These are phyloP conservation scores for Plantago major DNA, from an alignment of 257 asterid species.

Conservation along the genomic window DNA sequence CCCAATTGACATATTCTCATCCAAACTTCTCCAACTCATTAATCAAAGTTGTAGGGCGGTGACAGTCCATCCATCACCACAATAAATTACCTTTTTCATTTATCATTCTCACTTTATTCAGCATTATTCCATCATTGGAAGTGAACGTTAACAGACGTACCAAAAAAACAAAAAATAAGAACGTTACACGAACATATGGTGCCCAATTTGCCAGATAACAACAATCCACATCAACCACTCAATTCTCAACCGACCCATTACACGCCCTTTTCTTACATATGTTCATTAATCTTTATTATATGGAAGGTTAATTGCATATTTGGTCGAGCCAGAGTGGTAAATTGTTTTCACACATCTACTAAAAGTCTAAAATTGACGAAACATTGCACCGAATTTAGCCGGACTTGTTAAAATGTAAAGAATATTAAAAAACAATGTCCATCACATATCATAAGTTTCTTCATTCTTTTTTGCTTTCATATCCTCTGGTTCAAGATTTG, in stretches of 20 bases:
- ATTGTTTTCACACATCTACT: too few species aligned
- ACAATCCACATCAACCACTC: conserved; percentile 2
- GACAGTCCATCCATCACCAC: conserved; percentile 18
- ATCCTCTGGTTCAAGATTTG: too few species aligned
- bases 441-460: too few species aligned
- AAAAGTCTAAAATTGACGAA: too few species aligned
- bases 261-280: conserved; percentile 18
- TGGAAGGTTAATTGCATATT: background rate
- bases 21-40: background rate
- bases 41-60: conserved; percentile 23
- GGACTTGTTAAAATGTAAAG: too few species aligned
- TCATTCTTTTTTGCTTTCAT: too few species aligned
- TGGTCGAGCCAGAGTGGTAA: too few species aligned
- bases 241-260: conserved; percentile 23
- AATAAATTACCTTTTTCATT: too few species aligned
- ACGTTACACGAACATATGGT: conserved; percentile 20
- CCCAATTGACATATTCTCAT: background rate
- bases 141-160: background rate
- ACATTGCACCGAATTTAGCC: too few species aligned
- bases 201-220: conserved; percentile 22
- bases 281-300: too few species aligned
- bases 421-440: too few species aligned
- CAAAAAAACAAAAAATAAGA: background rate
- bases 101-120: background rate
- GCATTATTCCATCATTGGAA: conserved; percentile 2